phyloP scores from a whole-genome alignment of 139 green algal species.

The Nannochloris sp. region DNA sequence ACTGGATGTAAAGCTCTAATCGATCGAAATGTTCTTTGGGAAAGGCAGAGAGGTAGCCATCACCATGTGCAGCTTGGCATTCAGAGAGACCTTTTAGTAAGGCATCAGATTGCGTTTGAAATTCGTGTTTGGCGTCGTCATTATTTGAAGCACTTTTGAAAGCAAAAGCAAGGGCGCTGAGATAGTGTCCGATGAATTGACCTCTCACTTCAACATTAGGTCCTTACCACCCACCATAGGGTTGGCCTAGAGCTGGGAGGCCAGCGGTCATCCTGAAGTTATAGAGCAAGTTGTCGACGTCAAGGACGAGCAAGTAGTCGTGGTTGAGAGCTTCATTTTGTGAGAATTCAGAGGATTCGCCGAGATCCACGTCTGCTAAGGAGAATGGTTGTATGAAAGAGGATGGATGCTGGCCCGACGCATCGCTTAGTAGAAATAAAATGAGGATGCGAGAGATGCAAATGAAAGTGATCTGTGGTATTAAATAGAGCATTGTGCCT shows the following conservation, averaged over 20 bases:
- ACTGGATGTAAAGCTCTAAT: constrained; percentile 39
- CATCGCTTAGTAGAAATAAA: no score
- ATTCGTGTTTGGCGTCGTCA: constrained; percentile 1
- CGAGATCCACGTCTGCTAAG: not conserved
- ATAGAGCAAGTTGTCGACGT: constrained; percentile 36
- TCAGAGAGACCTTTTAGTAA: constrained; percentile 18
- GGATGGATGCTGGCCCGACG: no score
- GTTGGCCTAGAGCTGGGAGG: constrained; percentile 20
- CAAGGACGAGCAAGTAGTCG: constrained; percentile 42
- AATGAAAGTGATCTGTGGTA: no score
- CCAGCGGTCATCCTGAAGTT: constrained; percentile 36
- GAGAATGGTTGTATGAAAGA: not conserved
- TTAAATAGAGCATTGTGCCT: no score
- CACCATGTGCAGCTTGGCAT: constrained; percentile 11
- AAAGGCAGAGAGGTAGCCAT: constrained; percentile 62
- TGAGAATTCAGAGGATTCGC: not conserved
- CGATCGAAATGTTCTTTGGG: constrained; percentile 49
- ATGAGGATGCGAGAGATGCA: no score
- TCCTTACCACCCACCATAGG: constrained; percentile 50
- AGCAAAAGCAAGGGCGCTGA: constrained; percentile 38
- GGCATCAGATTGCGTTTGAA: not conserved
- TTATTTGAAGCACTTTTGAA: not conserved
- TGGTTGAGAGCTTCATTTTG: constrained; percentile 25
- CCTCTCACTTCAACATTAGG: constrained; percentile 38
- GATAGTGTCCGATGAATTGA: constrained; percentile 63